A percentile compares a stretch with the other conserved stretches of the same genome.
phyloP scores from a whole-genome alignment of 495 filamentous ascomycete species.

The Xylaria flabelliformis region DNA sequence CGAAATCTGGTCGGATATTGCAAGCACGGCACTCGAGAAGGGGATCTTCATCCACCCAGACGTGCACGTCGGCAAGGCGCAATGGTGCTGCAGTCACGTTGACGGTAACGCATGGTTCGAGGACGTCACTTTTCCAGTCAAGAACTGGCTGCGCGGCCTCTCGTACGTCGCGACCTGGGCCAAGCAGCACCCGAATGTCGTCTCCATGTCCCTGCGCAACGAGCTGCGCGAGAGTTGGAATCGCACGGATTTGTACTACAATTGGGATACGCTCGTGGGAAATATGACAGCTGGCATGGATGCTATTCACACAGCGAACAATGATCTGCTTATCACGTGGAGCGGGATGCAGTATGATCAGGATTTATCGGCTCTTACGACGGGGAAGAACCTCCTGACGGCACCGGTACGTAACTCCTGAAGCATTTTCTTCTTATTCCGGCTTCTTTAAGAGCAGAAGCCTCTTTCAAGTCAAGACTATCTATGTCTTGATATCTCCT shows the following conservation, averaged over 20 bases:
- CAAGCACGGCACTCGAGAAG: constrained; percentile 49
- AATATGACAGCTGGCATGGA: constrained; percentile 56
- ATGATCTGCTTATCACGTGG: constrained; percentile 60
- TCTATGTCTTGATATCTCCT: background rate
- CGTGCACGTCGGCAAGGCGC: constrained; percentile 63
- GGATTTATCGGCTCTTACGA: constrained; percentile 55
- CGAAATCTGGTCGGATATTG: constrained; percentile 50
- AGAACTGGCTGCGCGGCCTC: constrained; percentile 58
- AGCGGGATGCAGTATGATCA: constrained; percentile 62
- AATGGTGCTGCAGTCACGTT: constrained; percentile 60
- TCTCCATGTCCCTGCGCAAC: constrained; percentile 60
- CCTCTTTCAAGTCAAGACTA: background rate
- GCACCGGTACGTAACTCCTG: constrained; percentile 31
- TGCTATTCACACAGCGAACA: constrained; percentile 56
- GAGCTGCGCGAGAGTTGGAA: constrained; percentile 54
- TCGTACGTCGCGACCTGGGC: constrained; percentile 58
- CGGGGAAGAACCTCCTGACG: constrained; percentile 47
- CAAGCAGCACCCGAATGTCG: constrained; percentile 50
- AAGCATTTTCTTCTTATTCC: background rate
- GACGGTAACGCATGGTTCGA: constrained; percentile 67
- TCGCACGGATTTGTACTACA: constrained; percentile 50
- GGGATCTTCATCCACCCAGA: constrained; percentile 62
- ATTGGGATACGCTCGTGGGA: constrained; percentile 57
- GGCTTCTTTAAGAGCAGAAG: background rate
- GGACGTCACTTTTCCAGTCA: constrained; percentile 56